phyloP scores from a whole-genome alignment of 2,329 filamentous ascomycete genomes.

The Scedosporium boydii region DNA sequence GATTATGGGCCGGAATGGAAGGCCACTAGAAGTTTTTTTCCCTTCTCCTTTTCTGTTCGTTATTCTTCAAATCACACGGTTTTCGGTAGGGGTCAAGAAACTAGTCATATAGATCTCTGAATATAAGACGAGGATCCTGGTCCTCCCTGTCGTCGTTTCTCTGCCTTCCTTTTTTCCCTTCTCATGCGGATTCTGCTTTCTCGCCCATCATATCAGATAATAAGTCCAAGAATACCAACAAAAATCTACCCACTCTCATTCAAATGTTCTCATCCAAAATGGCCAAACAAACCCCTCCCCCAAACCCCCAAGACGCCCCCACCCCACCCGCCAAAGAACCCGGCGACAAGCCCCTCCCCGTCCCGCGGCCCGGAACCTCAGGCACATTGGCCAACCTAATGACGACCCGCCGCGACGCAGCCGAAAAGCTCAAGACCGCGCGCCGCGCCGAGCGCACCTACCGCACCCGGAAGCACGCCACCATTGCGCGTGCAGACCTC shows the following conservation, averaged over 20 bases:
- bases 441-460: slow-evolving; percentile 30
- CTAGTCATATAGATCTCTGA: not conserved
- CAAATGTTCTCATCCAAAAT: slow-evolving; percentile 5
- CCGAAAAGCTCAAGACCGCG: slow-evolving; percentile 26
- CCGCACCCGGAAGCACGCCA: slow-evolving; percentile 29
- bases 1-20: not conserved
- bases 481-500: slow-evolving; percentile 26
- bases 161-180: not conserved
- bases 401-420: slow-evolving; percentile 26
- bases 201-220: not conserved
- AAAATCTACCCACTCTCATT: not conserved
- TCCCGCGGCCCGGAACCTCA: slow-evolving; percentile 28
- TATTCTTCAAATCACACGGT: too few species aligned
- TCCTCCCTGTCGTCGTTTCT: not conserved
- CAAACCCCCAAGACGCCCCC: not conserved
- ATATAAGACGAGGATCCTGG: not conserved
- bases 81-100: not conserved
- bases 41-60: not conserved
- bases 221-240: not conserved
- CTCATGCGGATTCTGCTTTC: not conserved
- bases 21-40: not conserved
- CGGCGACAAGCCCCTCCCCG: not conserved
- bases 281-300: slow-evolving; percentile 3
- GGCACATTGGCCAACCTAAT: slow-evolving; percentile 32
- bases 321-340: not conserved